Conservation (phyloP, 2,329 filamentous ascomycete genomes). For the Onygena corvina region DNA sequence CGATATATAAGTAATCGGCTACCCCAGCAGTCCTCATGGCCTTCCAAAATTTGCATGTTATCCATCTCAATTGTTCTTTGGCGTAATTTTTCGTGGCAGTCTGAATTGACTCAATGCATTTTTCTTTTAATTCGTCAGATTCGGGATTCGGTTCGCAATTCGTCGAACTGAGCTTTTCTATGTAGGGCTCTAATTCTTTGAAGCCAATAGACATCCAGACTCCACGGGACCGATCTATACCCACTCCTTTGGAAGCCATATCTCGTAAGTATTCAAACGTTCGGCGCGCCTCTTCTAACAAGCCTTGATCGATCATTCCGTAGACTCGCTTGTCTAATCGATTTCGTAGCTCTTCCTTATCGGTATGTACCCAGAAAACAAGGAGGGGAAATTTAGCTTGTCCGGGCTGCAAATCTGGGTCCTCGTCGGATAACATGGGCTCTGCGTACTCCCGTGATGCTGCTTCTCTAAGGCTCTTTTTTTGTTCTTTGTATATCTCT, state of each 20-base stretch:
- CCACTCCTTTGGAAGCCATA: conserved; percentile 37
- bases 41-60: conserved; percentile 66
- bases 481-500: conserved; percentile 74
- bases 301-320: conserved; percentile 61
- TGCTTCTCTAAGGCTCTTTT: conserved; percentile 20
- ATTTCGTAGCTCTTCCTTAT: conserved; percentile 52
- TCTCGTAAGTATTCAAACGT: conserved; percentile 40
- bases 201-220: conserved; percentile 97
- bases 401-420: conserved; percentile 13
- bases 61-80: conserved; percentile 74
- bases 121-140: conserved; percentile 44
- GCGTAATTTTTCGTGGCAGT: conserved; percentile 79
- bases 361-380: conserved; percentile 78
- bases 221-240: conserved; percentile 62
- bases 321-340: conserved; percentile 69
- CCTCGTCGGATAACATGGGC: conserved; percentile 6
- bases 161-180: conserved; percentile 36
- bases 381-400: conserved; percentile 47
- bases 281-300: conserved; percentile 50
- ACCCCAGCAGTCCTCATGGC: conserved; percentile 47
- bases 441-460: conserved; percentile 12
- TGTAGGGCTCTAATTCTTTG: conserved; percentile 73
- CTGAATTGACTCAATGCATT: conserved; percentile 64
- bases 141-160: conserved; percentile 24
- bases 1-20: conserved; percentile 54